These are phyloP conservation scores for Candida multigemmis DNA, from an alignment of 805 yeast genomes.

Conservation along the genomic window DNA sequence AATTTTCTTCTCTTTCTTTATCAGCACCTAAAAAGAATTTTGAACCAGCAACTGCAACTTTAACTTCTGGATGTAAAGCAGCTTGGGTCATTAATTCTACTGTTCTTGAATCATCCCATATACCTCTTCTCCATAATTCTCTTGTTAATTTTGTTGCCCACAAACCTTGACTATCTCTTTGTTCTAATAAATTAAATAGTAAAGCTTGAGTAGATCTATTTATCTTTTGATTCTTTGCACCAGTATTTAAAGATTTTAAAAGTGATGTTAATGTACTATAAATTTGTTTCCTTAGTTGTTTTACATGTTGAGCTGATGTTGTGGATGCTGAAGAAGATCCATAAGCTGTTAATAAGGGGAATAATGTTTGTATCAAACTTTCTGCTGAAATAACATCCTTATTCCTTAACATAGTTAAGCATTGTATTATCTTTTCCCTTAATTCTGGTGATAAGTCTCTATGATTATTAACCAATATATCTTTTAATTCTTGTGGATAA, in stretches of 20 bases:
- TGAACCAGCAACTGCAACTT: slow-evolving; percentile 86
- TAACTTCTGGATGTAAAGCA: slow-evolving; percentile 76
- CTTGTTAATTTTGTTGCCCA: slow-evolving; percentile 96
- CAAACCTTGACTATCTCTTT: slow-evolving; percentile 68
- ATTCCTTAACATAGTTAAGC: slow-evolving; percentile 84
- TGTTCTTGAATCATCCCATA: slow-evolving; percentile 96
- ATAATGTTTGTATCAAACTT: slow-evolving; percentile 71
- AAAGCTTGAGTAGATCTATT: slow-evolving; percentile 89
- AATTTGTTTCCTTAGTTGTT: slow-evolving; percentile 72
- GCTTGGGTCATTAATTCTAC: slow-evolving; percentile 98
- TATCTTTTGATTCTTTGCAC: slow-evolving; percentile 82
- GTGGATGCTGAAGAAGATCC: slow-evolving; percentile 29
- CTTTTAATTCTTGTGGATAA: slow-evolving; percentile 75
- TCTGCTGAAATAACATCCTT: slow-evolving; percentile 76
- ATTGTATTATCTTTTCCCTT: slow-evolving; percentile 85
- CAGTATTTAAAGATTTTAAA: slow-evolving; percentile 75
- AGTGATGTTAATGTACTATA: slow-evolving; percentile 72
- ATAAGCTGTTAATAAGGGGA: slow-evolving; percentile 75
- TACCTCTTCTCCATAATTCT: slow-evolving; percentile 95
- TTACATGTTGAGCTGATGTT: slow-evolving; percentile 55
- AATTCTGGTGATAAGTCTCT: slow-evolving; percentile 74
- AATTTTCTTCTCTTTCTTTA: slow-evolving; percentile 79
- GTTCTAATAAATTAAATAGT: slow-evolving; percentile 77
- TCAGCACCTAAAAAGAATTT: slow-evolving; percentile 92
- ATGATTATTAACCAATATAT: slow-evolving; percentile 65